Conservation (phyloP, 805 yeast genomes). For the Metschnikowia matae region DNA sequence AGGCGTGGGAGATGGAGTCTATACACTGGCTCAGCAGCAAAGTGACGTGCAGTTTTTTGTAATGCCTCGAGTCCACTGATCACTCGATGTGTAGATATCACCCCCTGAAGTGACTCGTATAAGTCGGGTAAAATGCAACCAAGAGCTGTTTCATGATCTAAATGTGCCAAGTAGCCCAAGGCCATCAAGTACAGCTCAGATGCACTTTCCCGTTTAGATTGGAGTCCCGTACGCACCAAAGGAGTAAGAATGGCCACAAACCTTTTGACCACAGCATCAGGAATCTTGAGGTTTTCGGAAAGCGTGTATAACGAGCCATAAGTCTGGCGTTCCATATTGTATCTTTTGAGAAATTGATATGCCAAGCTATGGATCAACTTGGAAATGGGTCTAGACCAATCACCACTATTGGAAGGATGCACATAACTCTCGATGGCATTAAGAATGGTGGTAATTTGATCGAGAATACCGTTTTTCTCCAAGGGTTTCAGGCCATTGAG, state of each 20-base stretch:
- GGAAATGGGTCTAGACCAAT: conserved; percentile 75
- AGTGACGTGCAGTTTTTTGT: conserved; percentile 59
- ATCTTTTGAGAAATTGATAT: conserved; percentile 56
- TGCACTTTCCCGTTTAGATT: conserved; percentile 59
- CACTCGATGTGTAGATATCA: conserved; percentile 76
- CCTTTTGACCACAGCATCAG: conserved; percentile 27
- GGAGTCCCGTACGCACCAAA: conserved; percentile 64
- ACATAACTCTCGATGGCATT: conserved; percentile 73
- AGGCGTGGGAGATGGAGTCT: conserved; percentile 78
- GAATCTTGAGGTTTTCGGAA: conserved; percentile 31
- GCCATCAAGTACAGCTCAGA: conserved; percentile 56
- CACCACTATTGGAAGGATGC: conserved; percentile 91
- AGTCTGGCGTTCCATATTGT: conserved; percentile 43
- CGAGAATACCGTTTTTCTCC: conserved; percentile 45
- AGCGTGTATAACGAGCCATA: conserved; percentile 24
- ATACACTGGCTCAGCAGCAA: conserved; percentile 59
- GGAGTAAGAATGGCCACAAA: conserved; percentile 56
- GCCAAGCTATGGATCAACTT: conserved; percentile 59
- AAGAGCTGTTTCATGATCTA: conserved; percentile 52
- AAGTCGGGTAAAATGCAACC: conserved; percentile 61
- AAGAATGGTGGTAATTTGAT: conserved; percentile 50
- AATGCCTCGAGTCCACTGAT: conserved; percentile 66
- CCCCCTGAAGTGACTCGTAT: conserved; percentile 69
- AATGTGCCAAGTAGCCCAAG: conserved; percentile 58
- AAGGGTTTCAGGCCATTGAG: conserved; percentile 47